Base-by-base conservation (phyloP, 169 alveolate genomes). In the Cryptosporidium sp. region DNA sequence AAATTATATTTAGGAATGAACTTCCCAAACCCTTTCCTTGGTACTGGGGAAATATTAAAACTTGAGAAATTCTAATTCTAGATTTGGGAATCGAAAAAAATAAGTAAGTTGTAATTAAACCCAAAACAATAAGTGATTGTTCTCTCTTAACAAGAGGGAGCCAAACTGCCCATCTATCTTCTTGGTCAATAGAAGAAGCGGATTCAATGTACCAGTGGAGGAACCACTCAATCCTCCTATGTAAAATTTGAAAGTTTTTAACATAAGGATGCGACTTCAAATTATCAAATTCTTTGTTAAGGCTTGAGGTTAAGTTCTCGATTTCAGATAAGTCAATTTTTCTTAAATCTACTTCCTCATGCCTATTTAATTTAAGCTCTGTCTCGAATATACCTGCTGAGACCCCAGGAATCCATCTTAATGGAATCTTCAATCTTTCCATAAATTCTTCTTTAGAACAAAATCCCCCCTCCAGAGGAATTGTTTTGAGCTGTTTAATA, bases 31-130 rank as follows among this genome's bases (percentile, higher is more conserved):
- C 96, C 52, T 93, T 93, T 39, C 93, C 89, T 58, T 91, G 93
- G 91, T 89, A 92, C 29, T 93, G 93, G 7, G 96, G 96, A 29
- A 93, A 93, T 45, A 93, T 91, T 58, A 93, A 52, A 52, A 93
- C 92, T 51, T 93, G 96, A 1, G 96, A 93, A 65, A 93, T 93
- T 33, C 96, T 62, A 65, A 93, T 73, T 65, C 96, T 51, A 59
- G 84, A 92, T 71, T 86, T 85, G 58, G 93, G 92, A 33, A 93
- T 85, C 7, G 96, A 91, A 58, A 93, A 93, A 59, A 93, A 93
- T 21, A 87, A 70, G 80, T 93, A 93, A 21, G 95, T 91, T 1
- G 96, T 93, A n/a, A 92, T 95, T 91, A 93, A 85, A 18, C 96
- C 96, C 37, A 93, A 35, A 31, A 93, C 62, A 23, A 84, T 84